Conservation (phyloP, 805 yeast genomes). For the Candida arabinofermentans region DNA sequence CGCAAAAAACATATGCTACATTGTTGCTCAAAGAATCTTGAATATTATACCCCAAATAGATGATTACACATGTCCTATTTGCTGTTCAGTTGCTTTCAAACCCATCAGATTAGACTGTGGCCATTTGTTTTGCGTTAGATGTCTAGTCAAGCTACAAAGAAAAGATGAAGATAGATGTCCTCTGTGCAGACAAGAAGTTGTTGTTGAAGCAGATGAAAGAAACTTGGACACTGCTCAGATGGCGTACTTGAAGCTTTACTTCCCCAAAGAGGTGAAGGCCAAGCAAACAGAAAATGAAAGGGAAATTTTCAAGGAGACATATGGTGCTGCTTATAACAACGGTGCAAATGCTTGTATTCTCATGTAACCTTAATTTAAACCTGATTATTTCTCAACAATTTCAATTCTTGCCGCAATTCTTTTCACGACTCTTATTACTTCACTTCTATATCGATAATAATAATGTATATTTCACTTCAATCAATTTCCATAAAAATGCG, state of each 20-base stretch:
- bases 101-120: constrained; percentile 63
- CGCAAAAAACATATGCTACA: constrained; percentile 49
- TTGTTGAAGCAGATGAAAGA: constrained; percentile 52
- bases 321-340: constrained; percentile 31
- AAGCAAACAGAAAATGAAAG: constrained; percentile 53
- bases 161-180: constrained; percentile 61
- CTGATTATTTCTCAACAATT: no score
- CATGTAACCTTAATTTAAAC: constrained; percentile 10
- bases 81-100: constrained; percentile 65
- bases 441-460: no score
- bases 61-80: constrained; percentile 72
- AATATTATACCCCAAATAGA: constrained; percentile 68
- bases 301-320: constrained; percentile 42
- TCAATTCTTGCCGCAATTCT: no score
- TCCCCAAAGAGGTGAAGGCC: constrained; percentile 63
- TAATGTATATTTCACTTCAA: no score
- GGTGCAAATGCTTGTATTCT: constrained; percentile 27
- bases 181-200: constrained; percentile 54
- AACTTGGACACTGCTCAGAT: constrained; percentile 55
- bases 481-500: no score
- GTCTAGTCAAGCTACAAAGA: constrained; percentile 64
- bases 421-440: no score
- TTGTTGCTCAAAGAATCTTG: constrained; percentile 51
- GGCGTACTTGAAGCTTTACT: constrained; percentile 51
- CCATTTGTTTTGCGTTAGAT: constrained; percentile 70